Evolutionary conservation across 305 asterid genomes (phyloP).

Genomic region (Fraxinus velutina): DNA sequence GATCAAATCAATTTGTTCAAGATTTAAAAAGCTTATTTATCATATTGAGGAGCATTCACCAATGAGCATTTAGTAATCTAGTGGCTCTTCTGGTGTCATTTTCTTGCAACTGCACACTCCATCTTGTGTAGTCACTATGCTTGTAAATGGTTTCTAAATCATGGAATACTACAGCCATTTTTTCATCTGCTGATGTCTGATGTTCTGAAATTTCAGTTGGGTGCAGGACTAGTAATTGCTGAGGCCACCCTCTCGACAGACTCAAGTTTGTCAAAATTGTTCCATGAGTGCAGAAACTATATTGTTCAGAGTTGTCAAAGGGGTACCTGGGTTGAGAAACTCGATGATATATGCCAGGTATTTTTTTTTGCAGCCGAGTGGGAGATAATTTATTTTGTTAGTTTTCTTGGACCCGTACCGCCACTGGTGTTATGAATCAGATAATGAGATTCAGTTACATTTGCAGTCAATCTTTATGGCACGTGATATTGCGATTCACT

Average conservation of each 20-base stretch:
- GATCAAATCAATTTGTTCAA: not conserved
- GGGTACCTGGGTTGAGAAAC: slow-evolving; percentile 36
- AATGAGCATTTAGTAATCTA: not conserved
- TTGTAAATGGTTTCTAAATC: not conserved
- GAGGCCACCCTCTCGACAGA: slow-evolving; percentile 66
- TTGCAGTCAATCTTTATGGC: not conserved
- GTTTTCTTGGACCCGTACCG: not conserved
- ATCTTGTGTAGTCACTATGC: not conserved
- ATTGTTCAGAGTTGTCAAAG: slow-evolving; percentile 60
- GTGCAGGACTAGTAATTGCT: slow-evolving; percentile 76
- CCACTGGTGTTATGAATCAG: not conserved
- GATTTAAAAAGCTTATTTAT: not conserved
- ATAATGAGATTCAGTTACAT: not conserved
- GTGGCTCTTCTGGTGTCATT: not conserved
- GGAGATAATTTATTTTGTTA: not conserved
- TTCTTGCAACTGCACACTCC: not conserved
- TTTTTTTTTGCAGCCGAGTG: not conserved
- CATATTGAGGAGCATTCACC: not conserved
- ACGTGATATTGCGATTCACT: not conserved
- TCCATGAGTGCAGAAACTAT: slow-evolving; percentile 74
- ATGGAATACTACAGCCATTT: not conserved
- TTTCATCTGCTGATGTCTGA: not conserved
- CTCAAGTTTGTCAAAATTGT: slow-evolving; percentile 52
- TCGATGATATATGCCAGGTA: not conserved
- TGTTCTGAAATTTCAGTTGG: slow-evolving; percentile 55